Evolutionary conservation across 2,329 filamentous ascomycete genomes (phyloP), one percentile per base, ranked within the genome.

Genomic region (Claviceps humidiphila): DNA sequence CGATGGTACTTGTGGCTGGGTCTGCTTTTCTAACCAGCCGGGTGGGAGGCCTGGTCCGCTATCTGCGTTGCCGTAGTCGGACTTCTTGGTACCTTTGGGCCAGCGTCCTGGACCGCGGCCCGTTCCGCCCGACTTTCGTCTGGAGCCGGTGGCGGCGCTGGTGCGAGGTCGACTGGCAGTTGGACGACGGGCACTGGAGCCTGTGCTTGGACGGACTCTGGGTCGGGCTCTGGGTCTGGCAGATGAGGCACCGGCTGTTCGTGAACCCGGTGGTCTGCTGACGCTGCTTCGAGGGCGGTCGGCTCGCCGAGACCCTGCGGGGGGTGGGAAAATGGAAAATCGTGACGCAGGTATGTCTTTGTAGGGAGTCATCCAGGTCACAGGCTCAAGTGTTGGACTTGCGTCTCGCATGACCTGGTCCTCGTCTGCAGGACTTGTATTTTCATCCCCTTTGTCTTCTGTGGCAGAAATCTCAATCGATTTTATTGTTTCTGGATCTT

Each of bases 311-410:
- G 71, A 68, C 1, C 68, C 68, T 11, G 69, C 70, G 8, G 85
- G 68, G 0, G 84, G 79, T 8, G 88, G 88, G 60, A 87, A 91
- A 42, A 93, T 80, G 59, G 89, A 84, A 64, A 89, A 94, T 38
- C 87, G 79, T 1, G 74, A 81, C 0, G 81, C 72, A 2, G 86
- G 85, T 26, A 93, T 85, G 47, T 71, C 66, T 14, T 69, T 68
- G 60, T 82, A 81, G 2, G 71, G 63, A 3, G 64, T 59, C 11
- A 64, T 61, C 78, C 78, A 81, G 42, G 67, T 61, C 7, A 66
- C 62, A 7, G 49, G 42, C 26, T 67, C 63, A 1, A 53, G 57
- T 2, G 16, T 17, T 20, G 22, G 14, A 6, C 59, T 56, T 11
- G 57, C 60, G 38, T 67, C 61, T 26, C 59, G 55, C 59, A 62